Evolutionary conservation across 2,329 filamentous ascomycete genomes (phyloP), one percentile per base, ranked within the genome.

Genomic region (Coccinonectria pachysandricola): DNA sequence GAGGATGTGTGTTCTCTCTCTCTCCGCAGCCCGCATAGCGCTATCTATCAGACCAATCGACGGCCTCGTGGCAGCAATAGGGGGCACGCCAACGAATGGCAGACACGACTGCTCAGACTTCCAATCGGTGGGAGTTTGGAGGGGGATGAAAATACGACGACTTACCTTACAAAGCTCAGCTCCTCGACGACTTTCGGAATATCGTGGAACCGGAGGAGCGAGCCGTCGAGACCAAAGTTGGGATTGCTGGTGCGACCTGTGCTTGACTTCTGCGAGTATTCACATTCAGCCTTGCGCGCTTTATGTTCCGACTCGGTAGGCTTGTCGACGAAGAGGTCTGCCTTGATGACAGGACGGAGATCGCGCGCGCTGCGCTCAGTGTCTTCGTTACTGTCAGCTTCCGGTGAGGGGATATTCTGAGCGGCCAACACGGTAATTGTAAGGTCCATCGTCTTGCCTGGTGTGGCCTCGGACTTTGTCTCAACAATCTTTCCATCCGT

Each of bases 241-340:
- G 79, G 79, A 40, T 80, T 66, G 22, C 69, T 62, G 0, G 75
- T 70, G 45, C 61, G 65, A 19, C 58, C 59, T 12, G 60, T 58
- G n/a, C 59, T 58, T 6, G 71, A 79, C 45, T 65, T 64, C 34
- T 64, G 62, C 46, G 79, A 79, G 59, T 68, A 75, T 21, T 66
- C 66, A 24, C 61, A 66, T 39, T 73, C 71, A 31, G 63, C 38
- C 12, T 28, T 19, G 13, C 36, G 34, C n/a, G 29, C 40, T 11
- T 51, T 49, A 15, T 45, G 52, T 12, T 47, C 49, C 10, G 34
- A 27, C 14, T 43, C 64, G 33, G 53, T 53, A 6, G 51, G 48
- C 34, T 65, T 80, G 47, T 91, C 85, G 10, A 87, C 73, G 51
- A 92, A 84, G 29, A 95, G 56, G 49, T 91, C 80, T 36, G 78